Base-by-base conservation (phyloP, 371 early-diverging fungal species). In the Lichtheimia ornata region DNA sequence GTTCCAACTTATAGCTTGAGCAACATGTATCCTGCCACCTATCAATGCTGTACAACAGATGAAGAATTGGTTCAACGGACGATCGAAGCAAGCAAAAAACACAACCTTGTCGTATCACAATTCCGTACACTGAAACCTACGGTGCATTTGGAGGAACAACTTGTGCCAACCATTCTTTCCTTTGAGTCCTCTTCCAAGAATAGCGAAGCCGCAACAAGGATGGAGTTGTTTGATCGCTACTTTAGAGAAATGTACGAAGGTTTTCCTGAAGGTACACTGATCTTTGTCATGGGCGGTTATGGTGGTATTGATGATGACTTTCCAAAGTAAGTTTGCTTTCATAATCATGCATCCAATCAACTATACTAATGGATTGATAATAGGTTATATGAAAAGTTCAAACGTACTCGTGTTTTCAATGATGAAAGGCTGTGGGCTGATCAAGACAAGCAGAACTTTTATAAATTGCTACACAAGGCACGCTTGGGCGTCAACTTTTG, bases 221-320 rank as follows among this genome's bases (percentile, higher is more conserved):
- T 43, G 65, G 62, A 56, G 59, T 50, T 54, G 4, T 57, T 83
- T 43, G 83, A 85, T 58, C 49, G 62, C 18, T 67, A 77, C 15
- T 56, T 87, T 50, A 61, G 70, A 11, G 50, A 44, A n/a, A 56
- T 85, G 17, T 70, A 81, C 30, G 59, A 78, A 20, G 58, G 62
- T 0, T 49, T 84, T 35, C 84, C 85, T 0, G 25, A 68, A 0
- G 66, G 71, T 12, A 83, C 87, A 0, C 73, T 76, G 4, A 51
- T 87, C 13, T 56, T 85, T 24, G 61, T 85, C 14, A 62, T 77
- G 49, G 83, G 85, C 50, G 84, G 87, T 15, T 71, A 72, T 14
- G 76, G 81, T 56, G 18, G 17, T 43, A 18, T 47, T 18, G 22
- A 47, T 18, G 47, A 47, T 18, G n/a, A 47, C 7, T 18, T n/a